Evolutionary conservation across 2,329 filamentous ascomycete species (phyloP), one percentile per base, ranked within the genome.

Genomic region (Colletotrichum costaricense): DNA sequence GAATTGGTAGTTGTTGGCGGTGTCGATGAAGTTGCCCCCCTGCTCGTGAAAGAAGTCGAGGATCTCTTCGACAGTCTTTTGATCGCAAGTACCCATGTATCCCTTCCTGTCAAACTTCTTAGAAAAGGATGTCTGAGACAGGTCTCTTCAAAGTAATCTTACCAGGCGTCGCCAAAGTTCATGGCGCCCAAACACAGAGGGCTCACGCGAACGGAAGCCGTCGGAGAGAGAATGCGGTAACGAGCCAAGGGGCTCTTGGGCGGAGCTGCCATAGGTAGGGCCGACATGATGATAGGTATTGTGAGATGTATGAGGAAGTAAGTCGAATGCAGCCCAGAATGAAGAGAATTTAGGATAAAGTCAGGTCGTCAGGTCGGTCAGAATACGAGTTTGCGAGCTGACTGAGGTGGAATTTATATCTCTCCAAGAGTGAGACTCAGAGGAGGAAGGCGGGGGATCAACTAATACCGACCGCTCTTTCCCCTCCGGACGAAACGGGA

Each of bases 1-100:
- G 67, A 85, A 82, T 76, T 93, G 92, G 81, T 94, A 94, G 80
- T 91, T 92, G 82, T 91, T 93, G 72, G 91, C 78, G 0, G 91
- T 93, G 79, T 94, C 93, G 78, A 94, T 91, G 80, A 94, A 94
- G 82, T 94, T 94, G 28, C 93, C 93, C 71, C 88, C 80, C 58
- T 91, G 86, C 6, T 88, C 86, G 72, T 88, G 90, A 82, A 89
- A 94, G 78, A 88, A 90, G 78, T 94, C 92, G 9, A 94, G 86
- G 30, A 94, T 89, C 24, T 86, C 84, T 76, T 93, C 92, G 2
- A 89, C 86, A 1, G 87, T 87, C 63, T 89, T 85, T 78, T 93
- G 90, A 79, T 89, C 86, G 81, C 92, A 93, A 49, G 87, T 86
- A 38, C 93, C 93, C 88, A 94, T 89, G 64, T 85, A 85, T 0